Percentiles rank a stretch among this genome's conserved stretches.
Evolutionary conservation across 805 yeast genomes (phyloP).

Genomic region (Millerago galiae): DNA sequence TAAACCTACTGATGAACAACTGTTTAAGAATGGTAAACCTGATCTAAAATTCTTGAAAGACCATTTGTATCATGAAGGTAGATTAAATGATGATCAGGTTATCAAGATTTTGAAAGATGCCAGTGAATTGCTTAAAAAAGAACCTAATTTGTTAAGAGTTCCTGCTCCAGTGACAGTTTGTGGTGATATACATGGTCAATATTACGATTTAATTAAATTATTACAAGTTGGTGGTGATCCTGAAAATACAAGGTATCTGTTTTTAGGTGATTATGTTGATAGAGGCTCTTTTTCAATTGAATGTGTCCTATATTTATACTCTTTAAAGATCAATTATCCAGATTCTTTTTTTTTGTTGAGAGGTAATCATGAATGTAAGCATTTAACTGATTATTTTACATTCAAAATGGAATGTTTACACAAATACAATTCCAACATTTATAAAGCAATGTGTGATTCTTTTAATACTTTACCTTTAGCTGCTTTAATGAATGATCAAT

Average conservation of each 20-base stretch:
- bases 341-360: slow-evolving; percentile 71
- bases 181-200: slow-evolving; percentile 98
- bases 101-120: slow-evolving; percentile 59
- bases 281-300: slow-evolving; percentile 90
- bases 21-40: slow-evolving; percentile 68
- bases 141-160: slow-evolving; percentile 73
- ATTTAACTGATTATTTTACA: slow-evolving; percentile 89
- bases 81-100: slow-evolving; percentile 67
- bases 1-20: slow-evolving; percentile 60
- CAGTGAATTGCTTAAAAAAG: slow-evolving; percentile 52
- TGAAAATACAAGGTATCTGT: slow-evolving; percentile 63
- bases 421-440: slow-evolving; percentile 62
- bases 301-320: slow-evolving; percentile 65
- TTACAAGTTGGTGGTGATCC: slow-evolving; percentile 95
- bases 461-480: slow-evolving; percentile 88
- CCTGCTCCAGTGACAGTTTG: slow-evolving; percentile 94
- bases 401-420: slow-evolving; percentile 86
- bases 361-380: slow-evolving; percentile 94
- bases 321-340: slow-evolving; percentile 74
- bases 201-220: slow-evolving; percentile 79
- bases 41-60: slow-evolving; percentile 62
- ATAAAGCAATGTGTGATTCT: slow-evolving; percentile 67
- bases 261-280: slow-evolving; percentile 93
- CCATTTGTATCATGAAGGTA: slow-evolving; percentile 78
- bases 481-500: slow-evolving; percentile 89